Conservation (phyloP, 305 asterid genomes). For the Rubia tinctorum region DNA sequence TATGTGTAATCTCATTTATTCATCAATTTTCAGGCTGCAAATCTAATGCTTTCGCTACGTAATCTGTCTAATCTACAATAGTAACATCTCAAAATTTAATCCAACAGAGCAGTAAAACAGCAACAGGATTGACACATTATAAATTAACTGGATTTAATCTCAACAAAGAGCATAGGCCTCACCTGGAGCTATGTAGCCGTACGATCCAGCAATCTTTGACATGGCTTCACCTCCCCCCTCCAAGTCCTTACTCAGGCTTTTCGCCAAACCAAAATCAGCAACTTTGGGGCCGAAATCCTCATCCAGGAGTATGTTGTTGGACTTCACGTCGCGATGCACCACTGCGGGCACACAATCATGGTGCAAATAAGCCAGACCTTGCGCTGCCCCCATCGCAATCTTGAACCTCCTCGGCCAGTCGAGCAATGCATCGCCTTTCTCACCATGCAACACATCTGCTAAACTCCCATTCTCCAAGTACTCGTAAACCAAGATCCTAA, state of each 20-base stretch:
- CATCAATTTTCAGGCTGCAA: background rate
- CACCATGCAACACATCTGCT: constrained; percentile 72
- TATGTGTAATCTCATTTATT: background rate
- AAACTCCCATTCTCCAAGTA: constrained; percentile 86
- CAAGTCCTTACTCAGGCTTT: constrained; percentile 35
- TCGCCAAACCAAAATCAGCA: constrained; percentile 83
- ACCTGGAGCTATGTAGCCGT: constrained; percentile 96
- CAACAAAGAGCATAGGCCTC: constrained; percentile 3
- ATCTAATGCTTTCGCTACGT: background rate
- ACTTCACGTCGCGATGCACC: constrained; percentile 72
- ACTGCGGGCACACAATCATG: constrained; percentile 79
- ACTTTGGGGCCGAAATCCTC: constrained; percentile 62
- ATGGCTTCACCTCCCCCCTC: constrained; percentile 43
- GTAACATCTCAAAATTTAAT: background rate
- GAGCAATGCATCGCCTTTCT: constrained; percentile 46
- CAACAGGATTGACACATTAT: background rate
- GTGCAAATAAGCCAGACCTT: constrained; percentile 85
- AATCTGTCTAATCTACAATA: background rate
- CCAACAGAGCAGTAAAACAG: background rate
- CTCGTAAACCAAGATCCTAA: constrained; percentile 63
- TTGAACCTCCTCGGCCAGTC: constrained; percentile 67
- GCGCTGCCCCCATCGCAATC: constrained; percentile 75
- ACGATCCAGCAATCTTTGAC: constrained; percentile 82
- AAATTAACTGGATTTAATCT: background rate
- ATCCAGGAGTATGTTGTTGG: constrained; percentile 66